Percentiles rank a stretch among this genome's conserved stretches.
phyloP scores from a whole-genome alignment of 2,329 filamentous ascomycete species.

The Bipolaris cookei region DNA sequence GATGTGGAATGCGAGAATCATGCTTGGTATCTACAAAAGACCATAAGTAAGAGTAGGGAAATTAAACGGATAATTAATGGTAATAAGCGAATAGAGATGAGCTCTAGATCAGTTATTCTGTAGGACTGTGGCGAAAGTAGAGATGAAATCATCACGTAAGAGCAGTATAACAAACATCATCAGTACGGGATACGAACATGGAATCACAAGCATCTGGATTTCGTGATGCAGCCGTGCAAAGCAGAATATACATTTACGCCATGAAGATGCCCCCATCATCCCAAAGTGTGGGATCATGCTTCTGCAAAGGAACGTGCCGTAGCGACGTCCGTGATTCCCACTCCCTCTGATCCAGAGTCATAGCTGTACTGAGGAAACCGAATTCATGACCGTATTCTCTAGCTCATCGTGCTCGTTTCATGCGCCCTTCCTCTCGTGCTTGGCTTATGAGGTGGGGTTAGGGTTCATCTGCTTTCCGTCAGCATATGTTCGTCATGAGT shows the following conservation, averaged over 20 bases:
- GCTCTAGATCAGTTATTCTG: background rate
- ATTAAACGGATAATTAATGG: background rate
- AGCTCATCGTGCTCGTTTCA: constrained; percentile 43
- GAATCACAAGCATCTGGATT: constrained; percentile 40
- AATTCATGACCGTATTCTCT: constrained; percentile 46
- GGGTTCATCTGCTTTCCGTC: constrained; percentile 74
- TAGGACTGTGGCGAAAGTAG: background rate
- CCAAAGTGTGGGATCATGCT: constrained; percentile 45
- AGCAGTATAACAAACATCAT: background rate
- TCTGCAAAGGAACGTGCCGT: constrained; percentile 38
- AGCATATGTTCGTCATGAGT: constrained; percentile 11
- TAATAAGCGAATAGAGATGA: too few species aligned
- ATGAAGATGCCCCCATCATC: constrained; percentile 50
- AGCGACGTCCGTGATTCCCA: constrained; percentile 42
- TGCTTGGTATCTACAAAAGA: background rate
- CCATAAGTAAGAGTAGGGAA: background rate
- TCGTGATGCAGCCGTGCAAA: constrained; percentile 43
- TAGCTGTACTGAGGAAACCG: constrained; percentile 46
- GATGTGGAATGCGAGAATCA: background rate
- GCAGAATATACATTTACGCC: constrained; percentile 49
- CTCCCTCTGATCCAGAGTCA: constrained; percentile 50
- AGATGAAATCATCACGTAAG: background rate
- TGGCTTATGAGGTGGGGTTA: constrained; percentile 73
- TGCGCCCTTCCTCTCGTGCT: constrained; percentile 28
- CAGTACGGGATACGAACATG: background rate